Evolutionary conservation across 2,329 filamentous ascomycete species (phyloP).

Genomic region (Neonectria coccinea): DNA sequence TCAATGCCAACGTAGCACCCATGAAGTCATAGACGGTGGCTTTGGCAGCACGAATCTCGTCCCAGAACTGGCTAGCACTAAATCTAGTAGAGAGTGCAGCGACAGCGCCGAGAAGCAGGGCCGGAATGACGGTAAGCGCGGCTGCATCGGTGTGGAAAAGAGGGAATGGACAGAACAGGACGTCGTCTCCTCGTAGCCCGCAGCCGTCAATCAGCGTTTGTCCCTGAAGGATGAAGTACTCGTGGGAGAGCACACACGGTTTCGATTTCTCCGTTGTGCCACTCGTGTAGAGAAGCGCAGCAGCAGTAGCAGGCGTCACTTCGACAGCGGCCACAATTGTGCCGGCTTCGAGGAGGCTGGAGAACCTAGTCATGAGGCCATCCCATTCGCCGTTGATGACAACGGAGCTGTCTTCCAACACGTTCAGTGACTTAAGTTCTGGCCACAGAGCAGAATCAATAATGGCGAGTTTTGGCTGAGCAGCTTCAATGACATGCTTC

Average conservation of each 20-base stretch:
- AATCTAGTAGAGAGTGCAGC: slow-evolving; percentile 7
- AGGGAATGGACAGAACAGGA: slow-evolving; percentile 15
- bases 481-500: slow-evolving; percentile 19
- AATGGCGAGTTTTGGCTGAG: slow-evolving; percentile 9
- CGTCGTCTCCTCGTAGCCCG: slow-evolving; percentile 2
- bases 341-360: neutral
- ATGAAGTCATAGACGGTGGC: slow-evolving; percentile 25
- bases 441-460: neutral
- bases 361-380: neutral
- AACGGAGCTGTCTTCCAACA: neutral
- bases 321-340: neutral
- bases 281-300: slow-evolving; percentile 25
- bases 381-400: neutral
- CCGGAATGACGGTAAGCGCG: slow-evolving; percentile 6
- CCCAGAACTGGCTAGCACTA: slow-evolving; percentile 19
- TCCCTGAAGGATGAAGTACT: slow-evolving; percentile 22
- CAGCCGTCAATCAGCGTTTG: slow-evolving; percentile 12
- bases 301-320: slow-evolving; percentile 2
- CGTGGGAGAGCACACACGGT: slow-evolving; percentile 17
- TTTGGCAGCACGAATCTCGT: slow-evolving; percentile 20
- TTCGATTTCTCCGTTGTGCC: slow-evolving; percentile 26
- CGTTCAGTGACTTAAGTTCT: neutral
- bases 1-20: slow-evolving; percentile 21
- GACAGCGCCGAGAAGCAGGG: slow-evolving; percentile 3
- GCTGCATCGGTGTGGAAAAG: slow-evolving; percentile 15